These are phyloP conservation scores for Penicillium cosmopolitanum DNA, from an alignment of 495 filamentous ascomycete species.

Conservation along the genomic window DNA sequence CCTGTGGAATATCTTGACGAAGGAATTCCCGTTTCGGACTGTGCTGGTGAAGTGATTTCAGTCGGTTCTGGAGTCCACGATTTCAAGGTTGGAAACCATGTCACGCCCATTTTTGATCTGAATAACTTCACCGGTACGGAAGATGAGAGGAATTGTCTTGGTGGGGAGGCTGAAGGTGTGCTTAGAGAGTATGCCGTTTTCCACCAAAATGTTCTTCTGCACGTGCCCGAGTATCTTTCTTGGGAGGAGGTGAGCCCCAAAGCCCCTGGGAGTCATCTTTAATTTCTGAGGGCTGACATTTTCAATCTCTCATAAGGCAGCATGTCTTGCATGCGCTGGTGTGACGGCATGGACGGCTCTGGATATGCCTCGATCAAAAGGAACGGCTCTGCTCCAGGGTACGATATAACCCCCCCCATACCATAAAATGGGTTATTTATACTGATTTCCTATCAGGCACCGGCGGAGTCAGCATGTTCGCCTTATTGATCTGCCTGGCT, in stretches of 20 bases:
- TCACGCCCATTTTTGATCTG: constrained; percentile 7
- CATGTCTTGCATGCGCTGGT: constrained; percentile 26
- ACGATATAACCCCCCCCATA: constrained; percentile 8
- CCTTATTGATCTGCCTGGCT: constrained; percentile 20
- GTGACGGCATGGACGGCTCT: constrained; percentile 31
- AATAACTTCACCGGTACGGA: background rate
- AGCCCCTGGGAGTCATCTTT: background rate
- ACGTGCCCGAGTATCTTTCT: constrained; percentile 28
- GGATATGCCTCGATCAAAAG: constrained; percentile 8
- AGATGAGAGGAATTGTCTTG: constrained; percentile 10
- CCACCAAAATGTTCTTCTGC: constrained; percentile 30
- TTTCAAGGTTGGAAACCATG: constrained; percentile 38
- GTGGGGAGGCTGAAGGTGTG: constrained; percentile 32
- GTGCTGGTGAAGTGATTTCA: constrained; percentile 25
- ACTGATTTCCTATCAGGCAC: constrained; percentile 17
- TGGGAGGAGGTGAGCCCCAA: constrained; percentile 31
- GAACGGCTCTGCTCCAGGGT: constrained; percentile 8
- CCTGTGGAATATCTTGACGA: constrained; percentile 16
- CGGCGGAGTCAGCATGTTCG: constrained; percentile 31
- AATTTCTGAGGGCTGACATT: background rate
- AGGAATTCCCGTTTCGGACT: constrained; percentile 32
- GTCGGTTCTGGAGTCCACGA: constrained; percentile 26
- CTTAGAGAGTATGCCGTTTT: constrained; percentile 36
- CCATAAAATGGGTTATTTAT: background rate
- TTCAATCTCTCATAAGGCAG: constrained; percentile 11